Base-by-base conservation (phyloP, 768 basidiomycete genomes). In the Boletus bicolor region DNA sequence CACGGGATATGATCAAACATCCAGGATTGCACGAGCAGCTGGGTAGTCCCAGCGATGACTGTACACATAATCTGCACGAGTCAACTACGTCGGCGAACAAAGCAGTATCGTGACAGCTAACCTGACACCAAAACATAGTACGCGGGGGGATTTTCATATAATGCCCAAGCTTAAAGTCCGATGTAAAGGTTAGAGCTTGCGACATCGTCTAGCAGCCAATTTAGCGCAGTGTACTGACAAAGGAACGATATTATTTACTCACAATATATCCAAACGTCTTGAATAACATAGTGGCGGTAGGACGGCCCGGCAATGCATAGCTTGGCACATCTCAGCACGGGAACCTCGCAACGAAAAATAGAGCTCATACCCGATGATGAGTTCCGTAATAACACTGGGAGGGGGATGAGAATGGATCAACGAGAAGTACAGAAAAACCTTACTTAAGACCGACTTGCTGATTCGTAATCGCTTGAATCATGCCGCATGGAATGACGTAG, bases 251-350 rank as follows among this genome's bases (percentile, higher is more conserved):
- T n/a, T 8, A 4, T 28, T 9, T 38, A 44, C 66, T 36, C 28
- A 72, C 84, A 54, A 86, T 84, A 62, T 88, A 89, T 34, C 89
- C 88, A 78, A 79, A 89, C 0, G 86, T 87, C 80, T 89, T 91
- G 79, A 91, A 91, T 76, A 91, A 75, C 89, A 92, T 90, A 79
- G 84, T 89, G 0, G 91, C 89, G 53, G 91, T 68, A 6, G 90
- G 88, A 15, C 80, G 81, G 2, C 91, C 90, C 12, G 90, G 91
- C 41, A 89, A 78, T 26, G 80, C 82, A 63, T 90, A 91, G 21
- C 72, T 71, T 24, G 48, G 37, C 14, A 17, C 5, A 46, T 15
- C 21, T 63, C 11, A 60, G 48, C 41, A n/a, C 5, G 26, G 3
- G 4, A 11, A 54, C 3, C n/a, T 53, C 14, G 17, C 28, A 21